These are phyloP conservation scores for Byssothecium circinans DNA, from an alignment of 2,329 filamentous ascomycete species.

Conservation along the genomic window DNA sequence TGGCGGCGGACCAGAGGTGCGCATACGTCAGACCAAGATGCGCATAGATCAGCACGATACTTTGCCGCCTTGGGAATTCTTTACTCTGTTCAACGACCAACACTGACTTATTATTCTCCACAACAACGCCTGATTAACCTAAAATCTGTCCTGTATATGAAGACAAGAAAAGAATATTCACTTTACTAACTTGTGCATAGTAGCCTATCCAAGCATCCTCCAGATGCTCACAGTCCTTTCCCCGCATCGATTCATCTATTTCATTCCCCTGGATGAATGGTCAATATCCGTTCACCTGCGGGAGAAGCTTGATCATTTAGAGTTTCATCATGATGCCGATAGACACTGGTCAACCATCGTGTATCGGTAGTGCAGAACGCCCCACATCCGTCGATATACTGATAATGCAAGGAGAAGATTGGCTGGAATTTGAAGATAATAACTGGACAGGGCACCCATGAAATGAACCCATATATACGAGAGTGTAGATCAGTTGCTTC, in stretches of 20 bases:
- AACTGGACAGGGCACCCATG: not conserved
- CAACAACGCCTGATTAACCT: too few relatives aligned
- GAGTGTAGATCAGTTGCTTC: not conserved
- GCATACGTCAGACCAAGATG: not conserved
- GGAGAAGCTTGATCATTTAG: not conserved
- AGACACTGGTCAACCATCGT: not conserved
- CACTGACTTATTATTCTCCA: too few relatives aligned
- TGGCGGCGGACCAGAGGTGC: too few relatives aligned
- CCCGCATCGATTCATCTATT: slow-evolving; percentile 3
- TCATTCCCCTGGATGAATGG: not conserved
- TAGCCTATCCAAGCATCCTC: not conserved
- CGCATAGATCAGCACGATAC: not conserved
- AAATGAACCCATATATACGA: not conserved
- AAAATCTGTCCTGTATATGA: too few relatives aligned
- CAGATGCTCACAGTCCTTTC: not conserved
- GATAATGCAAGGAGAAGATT: not conserved
- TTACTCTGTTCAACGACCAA: not conserved
- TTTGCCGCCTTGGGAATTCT: not conserved
- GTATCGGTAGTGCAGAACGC: slow-evolving; percentile 3
- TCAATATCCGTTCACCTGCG: not conserved
- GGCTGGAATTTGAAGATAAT: not conserved
- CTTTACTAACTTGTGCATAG: not conserved
- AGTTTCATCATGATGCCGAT: not conserved
- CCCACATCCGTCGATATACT: slow-evolving; percentile 4
- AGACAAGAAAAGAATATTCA: too few relatives aligned